Base-by-base conservation (phyloP, 305 asterid genomes). In the Rubia tinctorum region DNA sequence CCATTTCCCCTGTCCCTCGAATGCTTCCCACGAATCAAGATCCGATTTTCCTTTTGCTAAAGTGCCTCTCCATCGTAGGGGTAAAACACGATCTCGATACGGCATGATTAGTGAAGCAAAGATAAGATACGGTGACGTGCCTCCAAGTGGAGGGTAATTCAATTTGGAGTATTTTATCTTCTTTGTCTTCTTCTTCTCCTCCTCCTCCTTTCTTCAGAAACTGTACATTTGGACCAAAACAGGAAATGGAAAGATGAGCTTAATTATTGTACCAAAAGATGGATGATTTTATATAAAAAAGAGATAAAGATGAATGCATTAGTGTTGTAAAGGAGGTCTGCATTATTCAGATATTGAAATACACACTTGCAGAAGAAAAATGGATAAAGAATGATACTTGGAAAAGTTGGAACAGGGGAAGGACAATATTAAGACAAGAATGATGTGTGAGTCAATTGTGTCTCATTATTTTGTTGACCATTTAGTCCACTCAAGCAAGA, bases 361-460 rank as follows among this genome's bases (percentile, higher is more conserved):
- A 27, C 1, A 27, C 30, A 27, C 30, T 27, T 1, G 30, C 2
- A 27, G 30, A 27, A 27, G 30, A 27, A 27, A 27, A 14, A 20
- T 47, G 25, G 6, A 37, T 65, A 18, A 55, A 65, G 25, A 61
- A 14, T 11, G 44, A 6, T 25, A 22, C 30, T 7, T 62, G 22
- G 40, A 77, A 81, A 74, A 68, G 86, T 13, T 49, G 70, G 71
- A 84, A 73, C 76, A 77, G 43, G 63, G 79, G 67, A 76, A 75
- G 15, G 80, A 83, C 78, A 78, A 76, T 72, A 71, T 59, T 68
- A 81, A 79, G 89, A 85, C 92, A 88, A 53, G 87, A 88, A 81
- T 74, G 90, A 87, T 80, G 80, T 75, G 74, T 34, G 80, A 77
- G 88, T 88, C 94, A 81, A 90, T 68, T 64, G 61, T 78, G 87